Evolutionary conservation across 768 basidiomycete species (phyloP).

Genomic region (Naganishia vaughanmartiniae): DNA sequence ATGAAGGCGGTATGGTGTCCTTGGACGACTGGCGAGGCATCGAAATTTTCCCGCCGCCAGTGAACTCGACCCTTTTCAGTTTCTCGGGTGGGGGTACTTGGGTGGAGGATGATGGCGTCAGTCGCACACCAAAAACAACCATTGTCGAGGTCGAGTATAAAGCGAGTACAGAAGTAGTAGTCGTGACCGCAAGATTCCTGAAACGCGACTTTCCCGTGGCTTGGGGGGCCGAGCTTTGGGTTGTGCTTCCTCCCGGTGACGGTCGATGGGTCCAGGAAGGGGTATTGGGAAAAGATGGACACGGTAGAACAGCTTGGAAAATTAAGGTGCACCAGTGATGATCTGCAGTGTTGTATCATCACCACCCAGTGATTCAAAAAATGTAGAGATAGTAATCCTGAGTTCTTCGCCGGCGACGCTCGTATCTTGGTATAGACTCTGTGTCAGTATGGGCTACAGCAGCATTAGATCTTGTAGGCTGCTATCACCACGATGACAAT

Average conservation of each 20-base stretch:
- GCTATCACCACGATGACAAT: too few relatives aligned
- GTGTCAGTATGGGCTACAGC: too few relatives aligned
- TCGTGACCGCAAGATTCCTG: conserved; percentile 36
- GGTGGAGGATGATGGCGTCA: conserved; percentile 52
- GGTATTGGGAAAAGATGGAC: conserved; percentile 33
- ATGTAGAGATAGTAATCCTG: not conserved
- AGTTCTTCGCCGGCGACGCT: too few relatives aligned
- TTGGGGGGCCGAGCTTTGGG: conserved; percentile 41
- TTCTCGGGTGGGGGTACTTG: conserved; percentile 33
- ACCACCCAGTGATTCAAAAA: not conserved
- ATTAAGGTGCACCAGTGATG: conserved; percentile 14
- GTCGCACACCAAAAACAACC: conserved; percentile 38
- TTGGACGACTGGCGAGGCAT: conserved; percentile 52
- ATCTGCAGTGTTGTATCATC: not conserved
- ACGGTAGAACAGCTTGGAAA: conserved; percentile 31
- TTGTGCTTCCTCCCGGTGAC: conserved; percentile 45
- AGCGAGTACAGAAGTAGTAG: conserved; percentile 33
- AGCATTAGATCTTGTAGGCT: too few relatives aligned
- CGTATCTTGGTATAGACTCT: too few relatives aligned
- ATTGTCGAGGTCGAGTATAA: conserved; percentile 39
- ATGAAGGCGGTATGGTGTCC: conserved; percentile 45
- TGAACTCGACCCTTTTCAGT: conserved; percentile 21
- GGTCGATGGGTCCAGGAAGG: conserved; percentile 39
- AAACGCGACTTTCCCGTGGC: conserved; percentile 41
- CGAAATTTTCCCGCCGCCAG: conserved; percentile 47